A percentile compares a stretch with the other conserved stretches of the same genome.
These are phyloP conservation scores for Knoxia roxburghii DNA, from an alignment of 257 asterid genomes.

Conservation along the genomic window DNA sequence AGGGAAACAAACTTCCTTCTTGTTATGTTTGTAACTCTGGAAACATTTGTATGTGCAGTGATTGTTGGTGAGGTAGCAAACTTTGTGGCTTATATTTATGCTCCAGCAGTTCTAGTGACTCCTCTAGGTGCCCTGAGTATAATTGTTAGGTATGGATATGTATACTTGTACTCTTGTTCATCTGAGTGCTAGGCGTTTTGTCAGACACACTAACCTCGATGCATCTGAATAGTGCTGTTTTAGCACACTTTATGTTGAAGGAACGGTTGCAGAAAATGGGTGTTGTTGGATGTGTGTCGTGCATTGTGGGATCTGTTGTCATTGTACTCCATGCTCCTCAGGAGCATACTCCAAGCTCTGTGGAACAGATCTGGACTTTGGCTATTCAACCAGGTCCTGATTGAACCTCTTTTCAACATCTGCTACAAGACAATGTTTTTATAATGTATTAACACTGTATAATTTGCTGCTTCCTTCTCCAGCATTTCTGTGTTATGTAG, in stretches of 20 bases:
- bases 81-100: slow-evolving; percentile 82
- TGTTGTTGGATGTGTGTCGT: slow-evolving; percentile 36
- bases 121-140: slow-evolving; percentile 92
- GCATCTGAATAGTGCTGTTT: slow-evolving; percentile 34
- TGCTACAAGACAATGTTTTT: not conserved
- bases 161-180: slow-evolving; percentile 1
- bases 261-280: slow-evolving; percentile 36
- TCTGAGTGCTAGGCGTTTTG: slow-evolving; percentile 16
- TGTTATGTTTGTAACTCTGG: slow-evolving; percentile 5
- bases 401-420: not conserved
- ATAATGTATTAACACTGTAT: not conserved
- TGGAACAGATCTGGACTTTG: slow-evolving; percentile 40
- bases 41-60: slow-evolving; percentile 41
- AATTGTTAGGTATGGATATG: slow-evolving; percentile 72
- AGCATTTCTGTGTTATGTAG: slow-evolving; percentile 36
- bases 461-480: slow-evolving; percentile 16
- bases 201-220: slow-evolving; percentile 29
- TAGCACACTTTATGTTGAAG: slow-evolving; percentile 41
- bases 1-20: slow-evolving; percentile 1
- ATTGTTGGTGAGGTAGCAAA: slow-evolving; percentile 78
- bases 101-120: slow-evolving; percentile 94
- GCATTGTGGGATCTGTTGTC: slow-evolving; percentile 42
- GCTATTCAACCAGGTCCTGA: slow-evolving; percentile 42
- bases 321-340: slow-evolving; percentile 48
- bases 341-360: slow-evolving; percentile 38